A percentile compares a stretch with the other conserved stretches of the same genome.
Evolutionary conservation across 2,329 filamentous ascomycete species (phyloP).

Genomic region (Ophiostoma piceae): DNA sequence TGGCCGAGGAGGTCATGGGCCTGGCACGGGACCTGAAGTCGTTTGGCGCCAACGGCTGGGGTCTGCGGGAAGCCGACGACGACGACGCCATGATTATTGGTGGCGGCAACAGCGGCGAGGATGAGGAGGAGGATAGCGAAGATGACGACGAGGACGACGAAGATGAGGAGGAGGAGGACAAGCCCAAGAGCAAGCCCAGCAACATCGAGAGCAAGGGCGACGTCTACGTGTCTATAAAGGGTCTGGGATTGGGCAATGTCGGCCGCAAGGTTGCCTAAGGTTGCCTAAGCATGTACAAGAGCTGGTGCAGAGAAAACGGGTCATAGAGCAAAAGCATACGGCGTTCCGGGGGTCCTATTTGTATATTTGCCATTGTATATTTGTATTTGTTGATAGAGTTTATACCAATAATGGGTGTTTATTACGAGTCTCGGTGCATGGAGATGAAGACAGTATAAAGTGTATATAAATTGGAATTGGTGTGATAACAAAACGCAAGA

Average conservation of each 20-base stretch:
- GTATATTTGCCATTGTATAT: constrained; percentile 15
- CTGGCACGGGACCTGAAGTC: constrained; percentile 77
- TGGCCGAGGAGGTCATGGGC: constrained; percentile 71
- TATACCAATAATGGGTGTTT: constrained; percentile 6
- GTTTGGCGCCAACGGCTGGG: constrained; percentile 92
- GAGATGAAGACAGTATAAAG: not conserved
- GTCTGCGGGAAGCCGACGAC: constrained; percentile 67
- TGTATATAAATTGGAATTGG: not conserved
- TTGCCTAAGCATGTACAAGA: constrained; percentile 39
- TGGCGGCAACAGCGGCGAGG: constrained; percentile 56
- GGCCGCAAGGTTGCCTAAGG: constrained; percentile 83
- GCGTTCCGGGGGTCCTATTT: constrained; percentile 19
- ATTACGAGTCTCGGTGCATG: not conserved
- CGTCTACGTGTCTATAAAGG: constrained; percentile 85
- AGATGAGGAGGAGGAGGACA: constrained; percentile 36
- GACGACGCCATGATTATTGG: constrained; percentile 59
- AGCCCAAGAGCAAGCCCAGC: not conserved
- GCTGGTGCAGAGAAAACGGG: constrained; percentile 4
- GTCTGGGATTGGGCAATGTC: constrained; percentile 88
- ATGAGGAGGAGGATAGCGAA: constrained; percentile 41
- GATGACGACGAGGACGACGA: constrained; percentile 45
- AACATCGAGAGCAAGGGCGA: constrained; percentile 45
- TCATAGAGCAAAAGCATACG: constrained; percentile 20
- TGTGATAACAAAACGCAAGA: constrained; percentile 15
- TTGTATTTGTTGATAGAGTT: constrained; percentile 5